Base-by-base conservation (phyloP, 352 stramenopile species). In the Globisporangium acanthophoron region DNA sequence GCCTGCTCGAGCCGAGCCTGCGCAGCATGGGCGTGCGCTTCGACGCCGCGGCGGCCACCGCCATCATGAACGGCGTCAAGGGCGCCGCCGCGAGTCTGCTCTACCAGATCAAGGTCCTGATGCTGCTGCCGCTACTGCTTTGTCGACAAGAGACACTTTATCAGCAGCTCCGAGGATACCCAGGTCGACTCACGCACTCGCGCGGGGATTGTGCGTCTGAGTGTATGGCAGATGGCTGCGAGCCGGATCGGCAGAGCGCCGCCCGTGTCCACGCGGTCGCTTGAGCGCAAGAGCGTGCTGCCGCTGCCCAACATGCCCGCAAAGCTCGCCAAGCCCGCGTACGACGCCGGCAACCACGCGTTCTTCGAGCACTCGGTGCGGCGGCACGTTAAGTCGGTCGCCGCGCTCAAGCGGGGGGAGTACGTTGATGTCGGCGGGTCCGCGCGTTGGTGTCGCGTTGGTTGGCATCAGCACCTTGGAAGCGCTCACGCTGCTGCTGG, bases 81-180 rank as follows among this genome's bases (percentile, higher is more conserved):
- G 81, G 82, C 21, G 71, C 68, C 2, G 84, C 81, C 0, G 73
- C 75, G 15, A 82, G 87, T n/a, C 44, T 96, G 40, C 66, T 97
- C 13, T 96, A 94, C 66, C 85, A 96, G 58, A 87, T 96, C 61
- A 94, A 94, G 71, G 78, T 92, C 29, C 12, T 40, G 35, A 7
- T 40, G 4, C 9, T 16, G 35, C 35, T 40, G 12, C 12, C 12
- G 8, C 35, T 13, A 15, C 8, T 40, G 35, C 35, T 15, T 40
- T 7, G 35, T 15, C 35, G 35, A 16, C 8, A 4, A 9, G 11
- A 40, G 35, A 15, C 35, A 3, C 11, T 44, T 21, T 15, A 20
- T 20, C 16, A 24, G 41, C 41, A 47, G 16, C 1, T 24, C 11
- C 41, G 18, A 24, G 6, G 3, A 8, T 20, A 12, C 16, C 16